phyloP scores from a whole-genome alignment of 495 filamentous ascomycete species.

The Neurospora sp. region DNA sequence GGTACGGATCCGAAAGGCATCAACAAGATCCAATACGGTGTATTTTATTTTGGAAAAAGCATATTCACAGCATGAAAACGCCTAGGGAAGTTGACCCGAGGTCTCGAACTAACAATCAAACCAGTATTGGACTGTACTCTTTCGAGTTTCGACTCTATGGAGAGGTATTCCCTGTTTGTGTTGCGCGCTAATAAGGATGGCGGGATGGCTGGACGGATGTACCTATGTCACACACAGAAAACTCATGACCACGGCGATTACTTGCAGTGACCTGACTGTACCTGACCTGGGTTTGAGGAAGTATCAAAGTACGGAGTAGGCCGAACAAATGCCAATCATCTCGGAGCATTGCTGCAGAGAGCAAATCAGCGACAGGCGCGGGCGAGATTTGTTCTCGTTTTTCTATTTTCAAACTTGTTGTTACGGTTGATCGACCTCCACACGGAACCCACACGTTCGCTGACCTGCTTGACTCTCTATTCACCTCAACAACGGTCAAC shows the following conservation, averaged over 20 bases:
- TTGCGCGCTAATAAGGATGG: not conserved
- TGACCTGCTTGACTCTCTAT: not conserved
- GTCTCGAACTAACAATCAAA: too few species aligned
- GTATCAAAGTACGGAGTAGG: not conserved
- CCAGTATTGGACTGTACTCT: too few species aligned
- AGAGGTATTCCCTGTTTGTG: not conserved
- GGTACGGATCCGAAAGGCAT: too few species aligned
- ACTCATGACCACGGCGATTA: not conserved
- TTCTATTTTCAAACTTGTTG: not conserved
- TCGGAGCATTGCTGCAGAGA: not conserved
- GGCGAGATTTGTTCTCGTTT: not conserved
- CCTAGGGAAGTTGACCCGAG: too few species aligned
- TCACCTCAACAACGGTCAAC: too few species aligned
- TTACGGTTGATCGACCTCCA: not conserved
- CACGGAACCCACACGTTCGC: not conserved
- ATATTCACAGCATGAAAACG: too few species aligned
- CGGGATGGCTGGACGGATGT: not conserved
- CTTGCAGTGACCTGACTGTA: not conserved
- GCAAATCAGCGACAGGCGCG: not conserved
- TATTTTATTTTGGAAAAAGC: too few species aligned
- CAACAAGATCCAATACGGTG: too few species aligned
- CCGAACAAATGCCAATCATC: not conserved
- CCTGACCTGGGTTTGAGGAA: not conserved
- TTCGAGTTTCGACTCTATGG: too few species aligned
- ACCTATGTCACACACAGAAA: not conserved